Evolutionary conservation across 805 yeast species (phyloP), one percentile per base, ranked within the genome.

Genomic region (Metschnikowia proteae): DNA sequence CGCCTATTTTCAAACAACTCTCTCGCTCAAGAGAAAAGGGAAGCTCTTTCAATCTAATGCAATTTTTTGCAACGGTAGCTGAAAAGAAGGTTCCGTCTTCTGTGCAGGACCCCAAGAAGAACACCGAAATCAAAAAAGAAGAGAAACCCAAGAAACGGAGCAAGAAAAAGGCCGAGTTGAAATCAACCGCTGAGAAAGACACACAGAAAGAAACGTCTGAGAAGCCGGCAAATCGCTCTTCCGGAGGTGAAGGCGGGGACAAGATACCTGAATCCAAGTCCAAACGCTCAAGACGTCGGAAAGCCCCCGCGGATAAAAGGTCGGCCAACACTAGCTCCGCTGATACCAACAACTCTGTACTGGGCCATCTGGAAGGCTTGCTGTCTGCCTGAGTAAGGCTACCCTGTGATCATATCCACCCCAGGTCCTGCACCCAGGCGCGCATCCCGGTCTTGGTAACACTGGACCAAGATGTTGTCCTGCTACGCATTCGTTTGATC

Each of bases 211-310:
- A 42, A 41, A 39, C 33, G 13, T 34, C 23, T 33, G 47, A 43
- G 11, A 44, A 30, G 41, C 25, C 43, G 30, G 37, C 10, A 4
- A 22, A 23, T 6, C 33, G 31, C 6, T 13, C 36, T 11, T 5
- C 23, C 23, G 43, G 38, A 22, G 22, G 17, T 17, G 38, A 36
- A 23, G 26, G 31, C 39, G 25, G 13, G 22, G 17, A 28, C 36
- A 45, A 52, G 43, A 43, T 33, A 26, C 37, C 34, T 26, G 46
- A 48, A 33, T 9, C 27, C 41, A 48, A 47, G 35, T 10, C n/a
- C 8, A 45, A 48, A 34, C 29, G 36, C 9, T 5, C 36, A 7
- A 40, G 35, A 25, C 43, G 43, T 9, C 43, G 43, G 22, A 34
- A 26, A 11, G 36, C n/a, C 7, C 34, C 11, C 8, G 2, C 17